A percentile compares a stretch with the other conserved stretches of the same genome.
Evolutionary conservation across 2,329 filamentous ascomycete species (phyloP).

Genomic region (Stylonectria norvegica): DNA sequence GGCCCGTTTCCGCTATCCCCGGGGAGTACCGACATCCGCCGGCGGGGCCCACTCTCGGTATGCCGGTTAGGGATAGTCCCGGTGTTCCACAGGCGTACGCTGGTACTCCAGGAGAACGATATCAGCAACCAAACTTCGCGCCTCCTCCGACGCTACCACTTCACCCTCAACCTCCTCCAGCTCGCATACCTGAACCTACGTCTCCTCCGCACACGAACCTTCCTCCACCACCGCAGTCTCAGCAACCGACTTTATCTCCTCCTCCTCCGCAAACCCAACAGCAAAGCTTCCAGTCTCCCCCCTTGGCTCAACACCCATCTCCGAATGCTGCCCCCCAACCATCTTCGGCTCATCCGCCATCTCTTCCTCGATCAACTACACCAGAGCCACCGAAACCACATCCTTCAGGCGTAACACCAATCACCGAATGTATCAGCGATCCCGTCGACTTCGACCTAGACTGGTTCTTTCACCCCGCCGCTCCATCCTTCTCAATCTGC

Average conservation of each 20-base stretch:
- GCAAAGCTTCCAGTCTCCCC: background rate
- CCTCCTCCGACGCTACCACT: background rate
- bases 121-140: background rate
- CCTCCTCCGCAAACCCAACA: background rate
- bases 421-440: constrained; percentile 29
- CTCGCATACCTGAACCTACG: background rate
- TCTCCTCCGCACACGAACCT: background rate
- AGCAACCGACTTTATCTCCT: background rate
- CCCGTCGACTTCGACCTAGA: constrained; percentile 29
- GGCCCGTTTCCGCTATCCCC: too few relatives aligned
- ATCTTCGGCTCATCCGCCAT: background rate
- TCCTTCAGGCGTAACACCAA: constrained; percentile 13
- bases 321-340: background rate
- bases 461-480: constrained; percentile 36
- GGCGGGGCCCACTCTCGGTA: background rate
- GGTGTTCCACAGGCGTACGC: too few relatives aligned
- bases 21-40: too few relatives aligned
- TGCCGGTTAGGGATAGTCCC: too few relatives aligned
- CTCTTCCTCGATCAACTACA: constrained; percentile 3
- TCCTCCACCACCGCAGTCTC: background rate
- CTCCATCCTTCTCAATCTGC: constrained; percentile 34
- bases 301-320: background rate
- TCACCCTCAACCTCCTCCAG: background rate
- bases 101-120: background rate
- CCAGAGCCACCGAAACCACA: constrained; percentile 14